Evolutionary conservation across 495 filamentous ascomycete genomes (phyloP).

Genomic region (Chaetomium fimeti): DNA sequence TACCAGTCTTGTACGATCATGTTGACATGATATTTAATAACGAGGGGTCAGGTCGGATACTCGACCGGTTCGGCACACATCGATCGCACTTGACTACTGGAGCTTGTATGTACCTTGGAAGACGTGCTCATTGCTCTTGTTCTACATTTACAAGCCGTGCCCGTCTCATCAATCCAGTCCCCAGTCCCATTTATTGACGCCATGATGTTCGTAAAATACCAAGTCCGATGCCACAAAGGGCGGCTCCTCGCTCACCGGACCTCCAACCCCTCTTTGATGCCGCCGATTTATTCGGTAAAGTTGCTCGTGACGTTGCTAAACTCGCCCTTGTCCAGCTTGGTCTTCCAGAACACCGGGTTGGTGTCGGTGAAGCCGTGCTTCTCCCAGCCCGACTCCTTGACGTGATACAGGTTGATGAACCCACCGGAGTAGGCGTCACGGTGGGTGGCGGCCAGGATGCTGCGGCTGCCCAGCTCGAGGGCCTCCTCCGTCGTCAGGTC

Average conservation of each 20-base stretch:
- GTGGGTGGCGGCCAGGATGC: constrained; percentile 96
- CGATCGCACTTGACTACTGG: background rate
- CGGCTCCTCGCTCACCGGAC: background rate
- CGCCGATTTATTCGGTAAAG: constrained; percentile 48
- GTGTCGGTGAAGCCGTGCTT: constrained; percentile 97
- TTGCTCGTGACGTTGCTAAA: constrained; percentile 93
- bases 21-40: background rate
- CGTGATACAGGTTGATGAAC: constrained; percentile 97
- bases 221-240: background rate
- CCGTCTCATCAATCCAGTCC: background rate
- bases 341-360: constrained; percentile 98
- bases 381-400: constrained; percentile 97
- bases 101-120: background rate
- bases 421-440: constrained; percentile 97
- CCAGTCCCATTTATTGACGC: constrained; percentile 5
- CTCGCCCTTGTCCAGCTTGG: constrained; percentile 95
- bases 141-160: constrained; percentile 17
- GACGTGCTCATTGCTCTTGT: constrained; percentile 14
- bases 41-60: background rate
- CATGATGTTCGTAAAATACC: constrained; percentile 3
- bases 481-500: constrained; percentile 83
- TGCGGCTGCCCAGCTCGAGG: constrained; percentile 81
- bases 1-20: background rate
- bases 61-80: background rate
- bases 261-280: constrained; percentile 11